Percentiles rank a stretch among this genome's conserved stretches.
Conservation (phyloP, 768 basidiomycete genomes). For the Macrolepiota fuliginosa region DNA sequence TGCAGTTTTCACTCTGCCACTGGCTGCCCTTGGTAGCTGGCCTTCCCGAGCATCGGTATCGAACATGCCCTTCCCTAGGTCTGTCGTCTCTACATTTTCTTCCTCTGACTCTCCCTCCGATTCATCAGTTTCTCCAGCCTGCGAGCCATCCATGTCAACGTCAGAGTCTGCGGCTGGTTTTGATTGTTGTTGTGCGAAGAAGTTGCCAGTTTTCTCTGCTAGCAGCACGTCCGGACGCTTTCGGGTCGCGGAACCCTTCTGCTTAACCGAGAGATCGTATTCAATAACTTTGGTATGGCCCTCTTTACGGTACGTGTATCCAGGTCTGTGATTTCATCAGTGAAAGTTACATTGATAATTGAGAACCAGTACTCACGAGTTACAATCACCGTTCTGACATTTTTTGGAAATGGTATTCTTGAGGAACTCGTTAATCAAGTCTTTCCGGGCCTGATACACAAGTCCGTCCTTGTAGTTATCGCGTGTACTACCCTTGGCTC, state of each 20-base stretch:
- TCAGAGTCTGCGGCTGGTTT: slow-evolving; percentile 31
- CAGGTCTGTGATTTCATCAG: slow-evolving; percentile 43
- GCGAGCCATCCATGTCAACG: slow-evolving; percentile 49
- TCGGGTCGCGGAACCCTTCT: slow-evolving; percentile 59
- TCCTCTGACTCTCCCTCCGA: slow-evolving; percentile 49
- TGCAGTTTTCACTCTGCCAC: slow-evolving; percentile 70
- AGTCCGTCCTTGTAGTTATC: slow-evolving; percentile 88
- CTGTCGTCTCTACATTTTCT: slow-evolving; percentile 27
- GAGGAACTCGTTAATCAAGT: slow-evolving; percentile 78
- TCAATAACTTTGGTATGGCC: slow-evolving; percentile 93
- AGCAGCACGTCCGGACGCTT: slow-evolving; percentile 78
- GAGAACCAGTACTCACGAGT: slow-evolving; percentile 57
- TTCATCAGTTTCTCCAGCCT: slow-evolving; percentile 47
- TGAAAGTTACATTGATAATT: neutral
- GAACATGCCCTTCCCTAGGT: slow-evolving; percentile 12
- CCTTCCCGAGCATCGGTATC: slow-evolving; percentile 14
- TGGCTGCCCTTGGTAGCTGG: slow-evolving; percentile 65
- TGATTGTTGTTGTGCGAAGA: slow-evolving; percentile 22
- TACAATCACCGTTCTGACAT: slow-evolving; percentile 77
- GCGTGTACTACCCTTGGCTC: slow-evolving; percentile 51
- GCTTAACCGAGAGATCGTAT: slow-evolving; percentile 80
- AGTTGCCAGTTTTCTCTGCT: slow-evolving; percentile 39
- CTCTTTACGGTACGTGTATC: slow-evolving; percentile 91
- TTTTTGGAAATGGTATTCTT: slow-evolving; percentile 64
- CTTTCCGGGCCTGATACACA: slow-evolving; percentile 85